Conservation (phyloP, 805 yeast species). For the Schwanniomyces occidentalis region DNA sequence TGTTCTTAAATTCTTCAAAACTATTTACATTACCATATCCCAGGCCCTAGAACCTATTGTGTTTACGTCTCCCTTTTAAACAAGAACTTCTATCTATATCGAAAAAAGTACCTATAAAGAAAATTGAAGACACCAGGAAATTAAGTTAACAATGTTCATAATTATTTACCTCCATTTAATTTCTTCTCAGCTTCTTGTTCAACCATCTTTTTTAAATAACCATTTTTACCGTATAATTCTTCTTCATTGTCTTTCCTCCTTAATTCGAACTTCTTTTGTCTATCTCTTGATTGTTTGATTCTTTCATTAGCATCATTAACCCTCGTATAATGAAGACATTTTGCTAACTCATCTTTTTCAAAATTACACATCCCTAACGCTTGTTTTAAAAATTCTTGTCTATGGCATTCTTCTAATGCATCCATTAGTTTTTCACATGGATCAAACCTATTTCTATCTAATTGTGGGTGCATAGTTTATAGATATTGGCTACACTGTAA, state of each 20-base stretch:
- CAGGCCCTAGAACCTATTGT: too few relatives aligned
- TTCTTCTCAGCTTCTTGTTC: slow-evolving; percentile 34
- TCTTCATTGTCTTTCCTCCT: slow-evolving; percentile 66
- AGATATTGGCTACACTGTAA: too few relatives aligned
- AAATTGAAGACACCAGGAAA: too few relatives aligned
- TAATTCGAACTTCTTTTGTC: slow-evolving; percentile 53
- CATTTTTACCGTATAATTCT: slow-evolving; percentile 77
- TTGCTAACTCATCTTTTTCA: slow-evolving; percentile 73
- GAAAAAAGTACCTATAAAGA: too few relatives aligned
- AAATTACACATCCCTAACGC: slow-evolving; percentile 84
- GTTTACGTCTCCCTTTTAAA: too few relatives aligned
- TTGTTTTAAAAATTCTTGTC: slow-evolving; percentile 62
- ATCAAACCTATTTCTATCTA: slow-evolving; percentile 43
- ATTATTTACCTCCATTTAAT: slow-evolving; percentile 1
- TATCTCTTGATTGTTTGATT: slow-evolving; percentile 53
- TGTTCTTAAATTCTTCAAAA: too few relatives aligned
- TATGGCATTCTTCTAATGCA: slow-evolving; percentile 88
- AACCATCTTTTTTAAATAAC: slow-evolving; percentile 63
- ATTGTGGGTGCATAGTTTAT: slow-evolving; percentile 52
- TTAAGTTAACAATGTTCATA: too few relatives aligned
- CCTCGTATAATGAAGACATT: slow-evolving; percentile 81
- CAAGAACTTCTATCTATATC: too few relatives aligned
- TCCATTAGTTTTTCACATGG: slow-evolving; percentile 79
- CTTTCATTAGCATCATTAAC: slow-evolving; percentile 58
- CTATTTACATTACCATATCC: too few relatives aligned